phyloP scores from a whole-genome alignment of 176 grass and related monocot species.

The Triticum timopheevii region DNA sequence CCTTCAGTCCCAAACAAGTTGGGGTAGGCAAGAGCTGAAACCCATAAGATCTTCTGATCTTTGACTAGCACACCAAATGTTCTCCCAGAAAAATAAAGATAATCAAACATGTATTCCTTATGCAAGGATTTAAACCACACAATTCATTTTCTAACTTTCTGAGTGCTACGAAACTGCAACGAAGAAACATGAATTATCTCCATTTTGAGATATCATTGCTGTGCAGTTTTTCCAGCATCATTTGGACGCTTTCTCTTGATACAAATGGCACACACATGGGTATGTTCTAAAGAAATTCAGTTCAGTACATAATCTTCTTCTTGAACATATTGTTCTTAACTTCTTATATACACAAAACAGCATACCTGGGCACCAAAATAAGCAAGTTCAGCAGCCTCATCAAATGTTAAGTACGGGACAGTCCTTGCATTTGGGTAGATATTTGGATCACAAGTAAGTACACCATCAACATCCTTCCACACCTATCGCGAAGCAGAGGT shows the following conservation, averaged over 20 bases:
- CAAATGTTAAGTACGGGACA: constrained; percentile 86
- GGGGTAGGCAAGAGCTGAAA: too few relatives aligned
- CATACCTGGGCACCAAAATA: constrained; percentile 96
- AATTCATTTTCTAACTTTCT: background rate
- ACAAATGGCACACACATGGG: background rate
- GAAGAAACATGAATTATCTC: background rate
- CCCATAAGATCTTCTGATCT: background rate
- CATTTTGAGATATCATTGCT: background rate
- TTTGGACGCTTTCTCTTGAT: background rate
- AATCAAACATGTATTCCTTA: background rate
- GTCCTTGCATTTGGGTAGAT: constrained; percentile 77
- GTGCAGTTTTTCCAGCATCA: background rate
- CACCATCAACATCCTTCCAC: constrained; percentile 97
- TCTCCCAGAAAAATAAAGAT: background rate
- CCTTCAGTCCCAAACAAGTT: too few relatives aligned
- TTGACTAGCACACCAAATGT: background rate
- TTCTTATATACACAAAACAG: background rate
- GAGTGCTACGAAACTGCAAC: background rate
- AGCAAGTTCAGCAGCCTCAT: constrained; percentile 93
- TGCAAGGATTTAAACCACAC: background rate
- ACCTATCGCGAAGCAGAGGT: constrained; percentile 41
- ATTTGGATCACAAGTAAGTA: constrained; percentile 96
- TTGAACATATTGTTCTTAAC: constrained; percentile 3
- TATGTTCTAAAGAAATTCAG: background rate
- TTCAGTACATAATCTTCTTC: background rate